phyloP scores from a whole-genome alignment of 2,329 filamentous ascomycete genomes.

The Xylariaceae sp. region DNA sequence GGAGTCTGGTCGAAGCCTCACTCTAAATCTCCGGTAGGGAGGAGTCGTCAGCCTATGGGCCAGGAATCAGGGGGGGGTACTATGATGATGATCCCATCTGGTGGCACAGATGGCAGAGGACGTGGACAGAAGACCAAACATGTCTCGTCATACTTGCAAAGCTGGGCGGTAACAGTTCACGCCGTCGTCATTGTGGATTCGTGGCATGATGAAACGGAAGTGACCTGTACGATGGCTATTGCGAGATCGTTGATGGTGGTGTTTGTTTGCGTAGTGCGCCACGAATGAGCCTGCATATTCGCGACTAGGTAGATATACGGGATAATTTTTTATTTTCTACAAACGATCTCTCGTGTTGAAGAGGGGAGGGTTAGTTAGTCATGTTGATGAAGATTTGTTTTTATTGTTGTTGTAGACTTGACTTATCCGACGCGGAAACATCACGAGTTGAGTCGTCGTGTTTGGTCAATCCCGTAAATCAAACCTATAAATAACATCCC shows the following conservation, averaged over 20 bases:
- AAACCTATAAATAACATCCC: background rate
- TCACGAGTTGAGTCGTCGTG: conserved; percentile 3
- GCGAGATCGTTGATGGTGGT: conserved; percentile 8
- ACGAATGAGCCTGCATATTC: background rate
- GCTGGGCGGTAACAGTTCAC: background rate
- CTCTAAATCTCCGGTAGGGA: background rate
- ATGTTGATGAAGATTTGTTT: no score
- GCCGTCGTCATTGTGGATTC: background rate
- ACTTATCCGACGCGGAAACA: conserved; percentile 5
- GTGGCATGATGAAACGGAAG: conserved; percentile 4
- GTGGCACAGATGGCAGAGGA: background rate
- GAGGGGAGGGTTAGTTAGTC: no score
- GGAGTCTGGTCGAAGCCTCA: background rate
- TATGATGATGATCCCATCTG: no score
- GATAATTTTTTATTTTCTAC: no score
- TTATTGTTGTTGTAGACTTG: conserved; percentile 1
- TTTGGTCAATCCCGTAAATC: background rate
- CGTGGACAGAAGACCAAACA: background rate
- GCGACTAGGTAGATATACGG: no score
- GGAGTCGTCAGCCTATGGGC: no score
- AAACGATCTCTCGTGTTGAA: no score
- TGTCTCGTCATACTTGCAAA: background rate
- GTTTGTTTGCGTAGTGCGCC: conserved; percentile 11
- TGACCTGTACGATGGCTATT: conserved; percentile 6
- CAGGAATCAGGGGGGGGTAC: no score